These are phyloP conservation scores for Fusarium transvaalense DNA, from an alignment of 2,329 filamentous ascomycete genomes.

Conservation along the genomic window DNA sequence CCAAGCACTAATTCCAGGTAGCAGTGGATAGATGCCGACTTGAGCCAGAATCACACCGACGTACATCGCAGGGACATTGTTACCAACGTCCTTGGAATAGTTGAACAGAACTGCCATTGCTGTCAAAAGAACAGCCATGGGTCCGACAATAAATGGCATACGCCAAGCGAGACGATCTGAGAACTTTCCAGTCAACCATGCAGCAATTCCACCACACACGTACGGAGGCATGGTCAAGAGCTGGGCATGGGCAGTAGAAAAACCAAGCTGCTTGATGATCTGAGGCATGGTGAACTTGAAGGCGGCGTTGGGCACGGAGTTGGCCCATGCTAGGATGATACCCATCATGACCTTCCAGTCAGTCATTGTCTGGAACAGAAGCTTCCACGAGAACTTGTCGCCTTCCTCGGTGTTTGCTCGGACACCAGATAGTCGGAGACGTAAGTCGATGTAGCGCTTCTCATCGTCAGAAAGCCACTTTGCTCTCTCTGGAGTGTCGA, in stretches of 20 bases:
- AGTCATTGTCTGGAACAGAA: slow-evolving; percentile 51
- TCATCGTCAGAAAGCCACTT: slow-evolving; percentile 55
- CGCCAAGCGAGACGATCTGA: slow-evolving; percentile 55
- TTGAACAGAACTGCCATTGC: slow-evolving; percentile 53
- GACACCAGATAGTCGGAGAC: slow-evolving; percentile 45
- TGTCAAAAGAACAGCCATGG: slow-evolving; percentile 49
- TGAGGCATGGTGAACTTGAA: slow-evolving; percentile 51
- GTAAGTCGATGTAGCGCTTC: slow-evolving; percentile 50
- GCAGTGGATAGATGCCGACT: slow-evolving; percentile 50
- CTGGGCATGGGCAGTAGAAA: slow-evolving; percentile 48
- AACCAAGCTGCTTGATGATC: slow-evolving; percentile 57
- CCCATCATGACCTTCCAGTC: slow-evolving; percentile 57
- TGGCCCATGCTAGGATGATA: slow-evolving; percentile 54
- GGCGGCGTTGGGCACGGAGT: slow-evolving; percentile 41
- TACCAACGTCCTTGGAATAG: slow-evolving; percentile 51
- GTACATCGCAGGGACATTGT: slow-evolving; percentile 52
- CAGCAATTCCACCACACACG: slow-evolving; percentile 48
- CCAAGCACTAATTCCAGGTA: slow-evolving; percentile 47
- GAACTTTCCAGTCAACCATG: slow-evolving; percentile 47
- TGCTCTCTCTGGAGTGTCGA: slow-evolving; percentile 53
- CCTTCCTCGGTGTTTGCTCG: slow-evolving; percentile 46
- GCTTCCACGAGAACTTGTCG: slow-evolving; percentile 48
- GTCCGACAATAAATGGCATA: slow-evolving; percentile 55
- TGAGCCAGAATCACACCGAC: slow-evolving; percentile 19
- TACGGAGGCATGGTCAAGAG: slow-evolving; percentile 54